These are phyloP conservation scores for Aaosphaeria pasadenensis DNA, from an alignment of 2,329 filamentous ascomycete genomes.

Conservation along the genomic window DNA sequence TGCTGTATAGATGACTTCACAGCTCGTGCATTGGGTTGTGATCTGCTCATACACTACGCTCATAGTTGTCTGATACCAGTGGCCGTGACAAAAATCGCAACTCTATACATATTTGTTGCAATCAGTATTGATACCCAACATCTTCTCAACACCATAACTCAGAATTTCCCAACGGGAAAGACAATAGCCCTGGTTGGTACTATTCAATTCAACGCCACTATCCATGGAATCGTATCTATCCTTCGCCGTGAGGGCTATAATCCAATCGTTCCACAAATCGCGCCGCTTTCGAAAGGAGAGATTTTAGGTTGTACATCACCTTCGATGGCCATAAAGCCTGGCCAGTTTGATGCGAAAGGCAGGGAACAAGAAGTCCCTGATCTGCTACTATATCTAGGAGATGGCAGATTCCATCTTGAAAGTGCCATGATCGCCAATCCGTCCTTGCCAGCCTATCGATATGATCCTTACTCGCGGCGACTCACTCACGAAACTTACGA, in stretches of 20 bases:
- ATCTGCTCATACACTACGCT: slow-evolving; percentile 92
- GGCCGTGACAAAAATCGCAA: slow-evolving; percentile 94
- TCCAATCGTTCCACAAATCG: slow-evolving; percentile 86
- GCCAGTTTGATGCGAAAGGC: slow-evolving; percentile 45
- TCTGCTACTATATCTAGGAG: slow-evolving; percentile 82
- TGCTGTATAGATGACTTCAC: slow-evolving; percentile 99
- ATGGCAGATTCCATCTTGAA: slow-evolving; percentile 93
- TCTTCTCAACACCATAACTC: slow-evolving; percentile 78
- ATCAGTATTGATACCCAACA: slow-evolving; percentile 93
- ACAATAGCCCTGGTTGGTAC: slow-evolving; percentile 92
- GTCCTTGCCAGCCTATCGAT: slow-evolving; percentile 82
- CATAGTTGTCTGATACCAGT: slow-evolving; percentile 96
- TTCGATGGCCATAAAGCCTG: slow-evolving; percentile 31
- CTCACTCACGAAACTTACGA: slow-evolving; percentile 90
- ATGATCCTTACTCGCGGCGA: slow-evolving; percentile 92
- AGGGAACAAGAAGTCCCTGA: slow-evolving; percentile 52
- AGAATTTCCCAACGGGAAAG: slow-evolving; percentile 82
- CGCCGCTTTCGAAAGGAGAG: slow-evolving; percentile 89
- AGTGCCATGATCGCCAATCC: slow-evolving; percentile 99
- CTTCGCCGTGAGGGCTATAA: slow-evolving; percentile 83
- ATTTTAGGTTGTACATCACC: slow-evolving; percentile 97
- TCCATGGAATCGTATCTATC: slow-evolving; percentile 76
- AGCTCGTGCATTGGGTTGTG: slow-evolving; percentile 87
- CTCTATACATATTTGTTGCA: slow-evolving; percentile 96
- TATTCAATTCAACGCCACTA: slow-evolving; percentile 97